These are phyloP conservation scores for Candida broadrunensis DNA, from an alignment of 805 yeast species.

Conservation along the genomic window DNA sequence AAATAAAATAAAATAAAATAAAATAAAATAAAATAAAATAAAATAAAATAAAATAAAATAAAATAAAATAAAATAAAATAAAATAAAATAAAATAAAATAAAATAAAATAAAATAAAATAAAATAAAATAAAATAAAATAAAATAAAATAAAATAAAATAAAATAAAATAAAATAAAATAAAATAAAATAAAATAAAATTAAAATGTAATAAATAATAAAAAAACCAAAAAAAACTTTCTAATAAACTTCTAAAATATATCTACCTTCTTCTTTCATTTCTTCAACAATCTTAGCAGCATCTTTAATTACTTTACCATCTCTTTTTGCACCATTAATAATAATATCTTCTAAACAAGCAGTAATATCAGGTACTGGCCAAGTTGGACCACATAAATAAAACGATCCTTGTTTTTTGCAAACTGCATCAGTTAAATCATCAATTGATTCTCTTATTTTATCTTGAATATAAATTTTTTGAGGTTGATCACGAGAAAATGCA, in stretches of 20 bases:
- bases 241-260: conserved; percentile 91
- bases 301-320: conserved; percentile 60
- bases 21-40: too few species aligned
- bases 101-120: too few species aligned
- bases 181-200: too few species aligned
- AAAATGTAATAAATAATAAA: too few species aligned
- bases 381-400: conserved; percentile 98
- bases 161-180: too few species aligned
- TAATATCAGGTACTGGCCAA: conserved; percentile 98
- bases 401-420: conserved; percentile 75
- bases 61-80: too few species aligned
- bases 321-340: conserved; percentile 66
- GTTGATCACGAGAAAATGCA: conserved; percentile 97
- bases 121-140: too few species aligned
- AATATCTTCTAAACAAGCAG: conserved; percentile 84
- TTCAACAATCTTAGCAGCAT: conserved; percentile 78
- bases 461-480: conserved; percentile 90
- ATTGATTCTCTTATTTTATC: conserved; percentile 83
- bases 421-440: conserved; percentile 71
- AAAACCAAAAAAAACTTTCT: conserved; percentile 12
- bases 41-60: too few species aligned
- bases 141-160: too few species aligned
- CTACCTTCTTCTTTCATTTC: conserved; percentile 91
- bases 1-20: too few species aligned
- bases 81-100: too few species aligned